Conservation (phyloP, 805 yeast species). For the Torulaspora franciscae region DNA sequence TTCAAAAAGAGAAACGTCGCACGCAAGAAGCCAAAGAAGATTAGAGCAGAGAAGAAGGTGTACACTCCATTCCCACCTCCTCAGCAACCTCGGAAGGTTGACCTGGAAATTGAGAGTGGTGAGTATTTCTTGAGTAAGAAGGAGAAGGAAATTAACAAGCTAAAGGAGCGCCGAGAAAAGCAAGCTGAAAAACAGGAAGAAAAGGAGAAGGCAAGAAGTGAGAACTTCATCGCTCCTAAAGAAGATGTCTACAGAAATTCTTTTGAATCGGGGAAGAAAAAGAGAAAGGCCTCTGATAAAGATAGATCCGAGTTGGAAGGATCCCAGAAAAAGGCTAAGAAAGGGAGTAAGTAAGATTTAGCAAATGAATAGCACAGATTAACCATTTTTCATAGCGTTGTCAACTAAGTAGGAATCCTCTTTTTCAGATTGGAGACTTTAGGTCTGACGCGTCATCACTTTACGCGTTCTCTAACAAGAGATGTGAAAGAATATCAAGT, state of each 20-base stretch:
- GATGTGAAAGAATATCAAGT: no score
- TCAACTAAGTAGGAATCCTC: neutral
- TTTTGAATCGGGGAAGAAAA: conserved; percentile 31
- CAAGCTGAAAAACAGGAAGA: conserved; percentile 65
- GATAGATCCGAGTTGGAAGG: conserved; percentile 15
- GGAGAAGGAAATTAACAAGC: conserved; percentile 67
- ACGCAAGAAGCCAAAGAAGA: conserved; percentile 76
- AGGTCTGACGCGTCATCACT: neutral
- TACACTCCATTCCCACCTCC: conserved; percentile 99
- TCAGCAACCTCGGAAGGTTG: conserved; percentile 94
- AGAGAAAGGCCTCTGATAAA: conserved; percentile 8
- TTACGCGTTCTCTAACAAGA: neutral
- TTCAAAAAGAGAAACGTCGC: conserved; percentile 96
- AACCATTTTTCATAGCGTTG: neutral
- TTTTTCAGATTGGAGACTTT: no score
- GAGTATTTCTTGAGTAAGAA: conserved; percentile 89
- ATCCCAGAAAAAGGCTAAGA: conserved; percentile 8
- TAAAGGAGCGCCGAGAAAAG: conserved; percentile 71
- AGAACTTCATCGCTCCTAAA: conserved; percentile 82
- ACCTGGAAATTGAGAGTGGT: conserved; percentile 95
- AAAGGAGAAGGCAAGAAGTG: conserved; percentile 63
- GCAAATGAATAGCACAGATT: neutral
- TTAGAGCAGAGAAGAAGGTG: conserved; percentile 57
- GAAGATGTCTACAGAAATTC: conserved; percentile 55
- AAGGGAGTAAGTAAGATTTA: conserved; percentile 7